Evolutionary conservation across 2,329 filamentous ascomycete genomes (phyloP).

Genomic region (Ophiostoma ips): DNA sequence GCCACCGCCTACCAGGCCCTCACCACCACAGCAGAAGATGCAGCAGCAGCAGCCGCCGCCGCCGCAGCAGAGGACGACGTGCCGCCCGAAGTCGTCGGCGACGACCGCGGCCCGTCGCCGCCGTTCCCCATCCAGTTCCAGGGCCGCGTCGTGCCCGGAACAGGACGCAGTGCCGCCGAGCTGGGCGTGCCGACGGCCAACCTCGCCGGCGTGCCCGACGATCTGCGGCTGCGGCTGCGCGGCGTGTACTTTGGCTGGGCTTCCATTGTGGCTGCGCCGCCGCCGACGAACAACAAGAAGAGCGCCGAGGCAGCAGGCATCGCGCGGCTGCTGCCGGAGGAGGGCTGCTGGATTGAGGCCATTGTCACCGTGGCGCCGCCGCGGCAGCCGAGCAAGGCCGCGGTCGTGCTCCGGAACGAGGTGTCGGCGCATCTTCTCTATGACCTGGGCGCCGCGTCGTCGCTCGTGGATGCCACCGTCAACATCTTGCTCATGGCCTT

Average conservation of each 20-base stretch:
- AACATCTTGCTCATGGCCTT: conserved; percentile 45
- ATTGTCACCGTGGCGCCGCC: conserved; percentile 43
- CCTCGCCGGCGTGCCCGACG: conserved; percentile 35
- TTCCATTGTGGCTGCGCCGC: conserved; percentile 22
- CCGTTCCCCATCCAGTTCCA: conserved; percentile 41
- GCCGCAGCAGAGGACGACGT: conserved; percentile 19
- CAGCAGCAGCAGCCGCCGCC: neutral
- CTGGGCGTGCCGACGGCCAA: conserved; percentile 40
- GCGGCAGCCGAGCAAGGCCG: conserved; percentile 26
- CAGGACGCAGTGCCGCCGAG: conserved; percentile 24
- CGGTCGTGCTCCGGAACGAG: conserved; percentile 16
- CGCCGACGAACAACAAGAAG: conserved; percentile 1
- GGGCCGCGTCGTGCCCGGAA: conserved; percentile 33
- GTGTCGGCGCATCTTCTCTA: conserved; percentile 40
- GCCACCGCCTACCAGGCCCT: conserved; percentile 22
- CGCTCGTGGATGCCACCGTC: conserved; percentile 32
- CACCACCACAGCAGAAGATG: too few species aligned
- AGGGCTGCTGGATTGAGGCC: conserved; percentile 43
- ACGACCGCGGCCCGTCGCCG: conserved; percentile 34
- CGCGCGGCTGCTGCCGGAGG: conserved; percentile 21
- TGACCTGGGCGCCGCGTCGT: conserved; percentile 26
- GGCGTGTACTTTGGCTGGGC: conserved; percentile 57
- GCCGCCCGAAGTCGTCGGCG: conserved; percentile 27
- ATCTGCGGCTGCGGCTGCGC: conserved; percentile 37
- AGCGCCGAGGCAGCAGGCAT: conserved; percentile 17